phyloP scores from a whole-genome alignment of 306 rosid genomes.

The Begonia peltatifolia region DNA sequence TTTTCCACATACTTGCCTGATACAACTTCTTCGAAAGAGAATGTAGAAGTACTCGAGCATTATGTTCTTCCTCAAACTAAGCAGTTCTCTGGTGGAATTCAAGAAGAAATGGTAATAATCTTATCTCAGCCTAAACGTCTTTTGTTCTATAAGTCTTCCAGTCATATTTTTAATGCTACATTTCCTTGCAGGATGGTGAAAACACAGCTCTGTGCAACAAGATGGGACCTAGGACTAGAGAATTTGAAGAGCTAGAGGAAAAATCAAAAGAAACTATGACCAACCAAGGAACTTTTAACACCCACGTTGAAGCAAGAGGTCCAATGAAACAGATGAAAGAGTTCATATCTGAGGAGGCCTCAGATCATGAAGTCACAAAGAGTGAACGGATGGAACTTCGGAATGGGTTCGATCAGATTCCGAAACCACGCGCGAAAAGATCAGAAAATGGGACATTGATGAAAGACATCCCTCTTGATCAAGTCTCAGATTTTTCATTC shows the following conservation, averaged over 20 bases:
- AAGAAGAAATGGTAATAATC: too few relatives aligned
- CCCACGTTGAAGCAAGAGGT: constrained; percentile 13
- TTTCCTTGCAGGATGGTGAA: too few relatives aligned
- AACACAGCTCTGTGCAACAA: too few relatives aligned
- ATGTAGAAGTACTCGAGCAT: constrained; percentile 17
- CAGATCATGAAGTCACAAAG: constrained; percentile 9
- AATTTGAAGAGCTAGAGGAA: too few relatives aligned
- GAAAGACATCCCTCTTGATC: constrained; percentile 94
- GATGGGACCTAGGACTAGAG: too few relatives aligned
- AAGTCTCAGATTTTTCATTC: constrained; percentile 42
- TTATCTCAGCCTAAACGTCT: too few relatives aligned
- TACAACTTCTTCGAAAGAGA: constrained; percentile 49
- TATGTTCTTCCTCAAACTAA: too few relatives aligned
- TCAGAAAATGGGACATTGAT: constrained; percentile 42
- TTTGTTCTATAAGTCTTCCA: too few relatives aligned
- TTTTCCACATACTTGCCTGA: constrained; percentile 24
- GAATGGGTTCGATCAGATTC: constrained; percentile 11
- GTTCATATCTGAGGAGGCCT: constrained; percentile 11
- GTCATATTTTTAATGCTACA: too few relatives aligned
- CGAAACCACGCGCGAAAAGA: constrained; percentile 26
- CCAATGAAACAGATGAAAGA: constrained; percentile 13
- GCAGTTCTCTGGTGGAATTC: too few relatives aligned
- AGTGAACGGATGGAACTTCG: constrained; percentile 14
- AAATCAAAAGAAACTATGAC: too few relatives aligned
- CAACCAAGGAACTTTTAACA: constrained; percentile 1